A percentile compares a stretch with the other conserved stretches of the same genome.
These are phyloP conservation scores for Russula foetens DNA, from an alignment of 768 basidiomycete genomes.

Conservation along the genomic window DNA sequence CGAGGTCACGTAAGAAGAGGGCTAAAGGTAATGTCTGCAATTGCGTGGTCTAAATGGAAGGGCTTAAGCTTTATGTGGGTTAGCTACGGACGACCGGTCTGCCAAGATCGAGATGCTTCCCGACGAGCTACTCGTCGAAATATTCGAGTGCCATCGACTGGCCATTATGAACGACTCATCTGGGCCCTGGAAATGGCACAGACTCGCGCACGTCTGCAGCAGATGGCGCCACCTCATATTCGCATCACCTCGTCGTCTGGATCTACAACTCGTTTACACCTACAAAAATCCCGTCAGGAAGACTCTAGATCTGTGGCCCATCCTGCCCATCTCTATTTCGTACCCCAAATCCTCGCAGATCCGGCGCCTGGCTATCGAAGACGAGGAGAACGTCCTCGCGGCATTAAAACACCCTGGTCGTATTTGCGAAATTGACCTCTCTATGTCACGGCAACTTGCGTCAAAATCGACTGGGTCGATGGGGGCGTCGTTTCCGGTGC, in stretches of 20 bases:
- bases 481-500: conserved; percentile 20
- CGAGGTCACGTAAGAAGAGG: background rate
- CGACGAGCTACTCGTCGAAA: background rate
- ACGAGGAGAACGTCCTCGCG: background rate
- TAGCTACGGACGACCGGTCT: background rate
- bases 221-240: background rate
- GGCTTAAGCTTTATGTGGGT: background rate
- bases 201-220: conserved; percentile 1
- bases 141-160: background rate
- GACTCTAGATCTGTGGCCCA: background rate
- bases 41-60: too few relatives aligned
- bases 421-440: background rate
- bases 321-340: background rate
- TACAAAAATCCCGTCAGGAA: background rate
- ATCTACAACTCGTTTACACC: background rate
- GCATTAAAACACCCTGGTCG: background rate
- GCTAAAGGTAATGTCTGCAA: background rate
- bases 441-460: background rate
- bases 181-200: background rate
- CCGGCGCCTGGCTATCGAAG: background rate
- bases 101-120: background rate
- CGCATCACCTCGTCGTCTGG: background rate
- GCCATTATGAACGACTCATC: background rate
- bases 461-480: conserved; percentile 12
- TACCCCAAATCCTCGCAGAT: background rate